Conservation (phyloP, 108 stramenopile species). For the Pseudonitzschia delicatissima region DNA sequence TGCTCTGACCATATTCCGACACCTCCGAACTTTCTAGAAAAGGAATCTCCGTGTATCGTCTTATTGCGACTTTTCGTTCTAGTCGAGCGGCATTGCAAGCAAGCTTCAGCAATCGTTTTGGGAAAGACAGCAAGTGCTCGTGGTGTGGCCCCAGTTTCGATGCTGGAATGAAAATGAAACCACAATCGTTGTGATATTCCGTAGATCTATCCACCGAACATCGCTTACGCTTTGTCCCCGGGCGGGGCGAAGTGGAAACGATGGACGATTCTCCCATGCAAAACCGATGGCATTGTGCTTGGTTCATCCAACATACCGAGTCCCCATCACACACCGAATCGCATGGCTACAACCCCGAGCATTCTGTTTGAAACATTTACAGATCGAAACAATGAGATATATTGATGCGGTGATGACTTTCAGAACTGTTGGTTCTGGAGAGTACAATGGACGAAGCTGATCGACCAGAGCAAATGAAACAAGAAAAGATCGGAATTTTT, state of each 20-base stretch:
- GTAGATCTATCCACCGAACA: not conserved
- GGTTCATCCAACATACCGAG: too few species aligned
- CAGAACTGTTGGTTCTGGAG: too few species aligned
- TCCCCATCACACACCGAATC: too few species aligned
- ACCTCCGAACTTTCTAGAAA: not conserved
- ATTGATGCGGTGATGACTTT: too few species aligned
- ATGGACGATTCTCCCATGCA: constrained; percentile 2
- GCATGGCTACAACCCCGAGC: too few species aligned
- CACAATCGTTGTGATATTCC: not conserved
- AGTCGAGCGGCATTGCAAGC: constrained; percentile 22
- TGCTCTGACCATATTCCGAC: not conserved
- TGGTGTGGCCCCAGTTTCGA: not conserved
- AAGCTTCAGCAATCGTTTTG: constrained; percentile 6
- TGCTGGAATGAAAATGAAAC: constrained; percentile 10
- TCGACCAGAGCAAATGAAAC: too few species aligned
- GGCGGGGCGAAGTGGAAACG: constrained; percentile 1
- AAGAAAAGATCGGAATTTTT: too few species aligned
- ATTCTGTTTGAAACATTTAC: too few species aligned
- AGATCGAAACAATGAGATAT: too few species aligned
- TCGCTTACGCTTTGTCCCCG: not conserved
- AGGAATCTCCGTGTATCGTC: constrained; percentile 2
- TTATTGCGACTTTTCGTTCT: constrained; percentile 3
- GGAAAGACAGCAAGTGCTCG: constrained; percentile 29
- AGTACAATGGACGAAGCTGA: too few species aligned
- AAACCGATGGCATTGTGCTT: not conserved